Base-by-base conservation (phyloP, 148 eudicot species). In the Rhododendron ferrugineum region DNA sequence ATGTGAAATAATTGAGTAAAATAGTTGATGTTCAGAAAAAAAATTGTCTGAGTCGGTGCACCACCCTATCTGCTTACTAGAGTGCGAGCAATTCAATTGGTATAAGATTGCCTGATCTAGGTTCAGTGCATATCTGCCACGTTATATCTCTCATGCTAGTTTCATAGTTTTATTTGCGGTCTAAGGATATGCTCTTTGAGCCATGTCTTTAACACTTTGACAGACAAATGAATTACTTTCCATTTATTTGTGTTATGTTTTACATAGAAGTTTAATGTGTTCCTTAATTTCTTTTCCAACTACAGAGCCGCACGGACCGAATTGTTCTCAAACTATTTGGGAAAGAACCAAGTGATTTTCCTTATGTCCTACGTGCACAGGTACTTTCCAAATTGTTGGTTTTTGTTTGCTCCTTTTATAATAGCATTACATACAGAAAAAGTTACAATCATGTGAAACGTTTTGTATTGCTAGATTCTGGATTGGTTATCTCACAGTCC, bases 251-350 rank as follows among this genome's bases (percentile, higher is more conserved):
- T 70, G 4, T 54, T 81, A 32, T 22, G 23, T 32, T 18, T 56
- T 81, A 36, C 47, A 0, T 60, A 36, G 26, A 37, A 20, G 49
- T 10, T 60, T 49, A 9, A 18, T 81, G 83, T 58, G 8, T 81
- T 34, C 16, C 62, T 58, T 22, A 9, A 13, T 11, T 23, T 36
- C 16, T 36, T 40, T 32, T 14, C 64, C 10, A 13, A 30, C 3
- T 22, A 73, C 88, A 95, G 98, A 82, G 89, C 85, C 95, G 96
- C 49, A 95, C 98, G 9, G 97, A 93, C 86, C 91, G 97, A 81
- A 95, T 95, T 44, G 90, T 93, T 60, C 91, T 95, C 83, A 95
- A 95, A 88, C 92, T 95, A 47, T 94, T 95, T 88, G 98, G 96
- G 8, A 95, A 95, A 90, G 94, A 91, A 75, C 98, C 98, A 23